These are phyloP conservation scores for Phyllosticta capitalensis DNA, from an alignment of 2,329 filamentous ascomycete species.

Conservation along the genomic window DNA sequence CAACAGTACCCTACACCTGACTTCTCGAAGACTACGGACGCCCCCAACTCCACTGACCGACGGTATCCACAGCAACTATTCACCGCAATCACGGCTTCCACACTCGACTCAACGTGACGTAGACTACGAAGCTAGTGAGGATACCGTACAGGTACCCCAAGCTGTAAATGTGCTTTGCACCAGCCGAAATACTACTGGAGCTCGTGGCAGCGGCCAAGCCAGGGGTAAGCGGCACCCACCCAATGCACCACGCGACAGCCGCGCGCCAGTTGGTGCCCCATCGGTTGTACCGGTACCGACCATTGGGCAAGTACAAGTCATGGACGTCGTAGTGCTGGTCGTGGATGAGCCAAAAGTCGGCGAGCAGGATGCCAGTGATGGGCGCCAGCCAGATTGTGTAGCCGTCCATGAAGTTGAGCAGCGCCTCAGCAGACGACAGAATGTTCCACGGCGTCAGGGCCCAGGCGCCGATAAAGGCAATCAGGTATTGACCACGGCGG, in stretches of 20 bases:
- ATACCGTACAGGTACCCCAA: constrained; percentile 17
- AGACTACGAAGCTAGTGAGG: constrained; percentile 11
- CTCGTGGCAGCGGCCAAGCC: constrained; percentile 15
- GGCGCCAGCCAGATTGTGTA: constrained; percentile 13
- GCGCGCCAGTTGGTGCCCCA: constrained; percentile 19
- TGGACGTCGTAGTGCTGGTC: constrained; percentile 14
- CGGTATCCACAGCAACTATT: too few species aligned
- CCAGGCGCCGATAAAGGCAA: constrained; percentile 12
- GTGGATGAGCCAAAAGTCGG: constrained; percentile 17
- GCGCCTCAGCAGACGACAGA: constrained; percentile 9
- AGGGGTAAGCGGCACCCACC: constrained; percentile 15
- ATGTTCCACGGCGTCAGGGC: constrained; percentile 12
- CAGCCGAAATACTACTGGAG: constrained; percentile 5
- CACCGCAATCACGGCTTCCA: neutral
- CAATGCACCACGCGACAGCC: constrained; percentile 15
- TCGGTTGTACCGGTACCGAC: constrained; percentile 18
- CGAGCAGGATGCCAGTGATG: constrained; percentile 12
- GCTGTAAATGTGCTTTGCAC: constrained; percentile 14
- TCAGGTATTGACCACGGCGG: constrained; percentile 12
- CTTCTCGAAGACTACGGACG: too few species aligned
- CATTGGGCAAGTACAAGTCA: constrained; percentile 18
- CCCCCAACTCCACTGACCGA: too few species aligned
- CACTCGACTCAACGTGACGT: neutral
- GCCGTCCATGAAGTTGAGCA: constrained; percentile 12
- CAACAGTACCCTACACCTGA: too few species aligned